Evolutionary conservation across 2,329 filamentous ascomycete species (phyloP), one percentile per base, ranked within the genome.

Genomic region (Fusarium sp.): DNA sequence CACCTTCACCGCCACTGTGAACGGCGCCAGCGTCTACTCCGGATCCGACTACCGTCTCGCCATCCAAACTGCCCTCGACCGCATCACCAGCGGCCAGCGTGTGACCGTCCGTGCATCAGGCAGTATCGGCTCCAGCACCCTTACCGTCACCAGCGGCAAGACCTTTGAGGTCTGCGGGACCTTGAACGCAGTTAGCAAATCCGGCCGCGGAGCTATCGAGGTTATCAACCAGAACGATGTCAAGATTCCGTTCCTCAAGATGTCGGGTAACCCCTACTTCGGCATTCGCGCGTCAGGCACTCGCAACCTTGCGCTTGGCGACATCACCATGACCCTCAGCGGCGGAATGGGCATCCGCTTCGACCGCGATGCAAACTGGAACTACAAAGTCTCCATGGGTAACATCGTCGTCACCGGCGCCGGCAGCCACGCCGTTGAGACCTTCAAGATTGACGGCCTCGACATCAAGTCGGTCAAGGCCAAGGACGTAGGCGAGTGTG

Each of bases 81-180:
- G 82, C 34, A 82, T 86, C 65, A 75, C 73, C 67, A 79, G 78
- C 48, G 85, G 85, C 9, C 83, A 87, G 72, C 83, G 85, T 12
- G 80, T 87, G 1, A 76, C 83, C 3, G 82, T 88, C 55, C 81
- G 85, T 1, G 84, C 85, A 0, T 85, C 83, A 0, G 85, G 85
- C 6, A 84, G 83, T 42, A 86, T 87, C 51, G 85, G 85, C 28
- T 80, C 83, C n/a, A 80, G 71, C 67, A 86, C 83, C 34, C 83
- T 87, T 71, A 80, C 74, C 23, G 81, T 88, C 62, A 67, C 71
- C 32, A 83, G 81, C 69, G 85, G 85, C 56, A 86, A 86, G 74
- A 87, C 78, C 40, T 87, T 88, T 46, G 86, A 88, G 65, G 85
- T 84, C 30, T 88, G 86, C 71, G 85, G 86, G 40, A 86, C 85